Conservation (phyloP, 1,139 yeast genomes). For the Pichia sp. region DNA sequence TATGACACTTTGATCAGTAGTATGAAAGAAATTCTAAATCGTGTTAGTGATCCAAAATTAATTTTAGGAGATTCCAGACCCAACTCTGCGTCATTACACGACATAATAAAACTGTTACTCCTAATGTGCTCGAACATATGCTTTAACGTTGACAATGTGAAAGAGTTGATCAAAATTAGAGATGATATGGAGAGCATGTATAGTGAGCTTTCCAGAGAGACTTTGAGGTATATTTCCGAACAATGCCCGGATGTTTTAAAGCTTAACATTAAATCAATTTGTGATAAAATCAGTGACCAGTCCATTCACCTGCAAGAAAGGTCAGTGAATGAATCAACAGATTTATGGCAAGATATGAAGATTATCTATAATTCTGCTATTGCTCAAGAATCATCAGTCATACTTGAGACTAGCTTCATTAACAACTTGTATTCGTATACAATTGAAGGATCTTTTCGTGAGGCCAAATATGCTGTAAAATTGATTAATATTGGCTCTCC, state of each 20-base stretch:
- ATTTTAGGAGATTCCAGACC: too few species aligned
- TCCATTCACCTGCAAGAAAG: constrained; percentile 1
- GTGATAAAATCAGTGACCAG: constrained; percentile 25
- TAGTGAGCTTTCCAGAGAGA: constrained; percentile 38
- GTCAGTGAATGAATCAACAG: constrained; percentile 19
- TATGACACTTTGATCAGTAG: constrained; percentile 53
- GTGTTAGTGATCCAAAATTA: constrained; percentile 45
- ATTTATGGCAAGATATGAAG: constrained; percentile 35
- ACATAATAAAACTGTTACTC: constrained; percentile 47
- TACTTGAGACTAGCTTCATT: constrained; percentile 15
- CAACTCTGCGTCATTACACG: constrained; percentile 42
- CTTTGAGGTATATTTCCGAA: constrained; percentile 54
- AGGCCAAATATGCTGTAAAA: constrained; percentile 61
- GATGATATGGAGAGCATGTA: constrained; percentile 32
- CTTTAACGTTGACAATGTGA: constrained; percentile 60
- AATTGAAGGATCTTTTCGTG: constrained; percentile 46
- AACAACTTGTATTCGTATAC: constrained; percentile 32
- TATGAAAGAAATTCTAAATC: constrained; percentile 51
- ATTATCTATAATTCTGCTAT: constrained; percentile 56
- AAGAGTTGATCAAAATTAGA: constrained; percentile 43
- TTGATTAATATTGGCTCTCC: constrained; percentile 33
- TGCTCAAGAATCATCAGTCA: constrained; percentile 32
- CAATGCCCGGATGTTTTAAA: constrained; percentile 60
- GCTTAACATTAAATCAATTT: constrained; percentile 48
- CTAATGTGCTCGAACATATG: constrained; percentile 56